Evolutionary conservation across 495 filamentous ascomycete genomes (phyloP), one percentile per base, ranked within the genome.

Genomic region (Cladorrhinum samala): DNA sequence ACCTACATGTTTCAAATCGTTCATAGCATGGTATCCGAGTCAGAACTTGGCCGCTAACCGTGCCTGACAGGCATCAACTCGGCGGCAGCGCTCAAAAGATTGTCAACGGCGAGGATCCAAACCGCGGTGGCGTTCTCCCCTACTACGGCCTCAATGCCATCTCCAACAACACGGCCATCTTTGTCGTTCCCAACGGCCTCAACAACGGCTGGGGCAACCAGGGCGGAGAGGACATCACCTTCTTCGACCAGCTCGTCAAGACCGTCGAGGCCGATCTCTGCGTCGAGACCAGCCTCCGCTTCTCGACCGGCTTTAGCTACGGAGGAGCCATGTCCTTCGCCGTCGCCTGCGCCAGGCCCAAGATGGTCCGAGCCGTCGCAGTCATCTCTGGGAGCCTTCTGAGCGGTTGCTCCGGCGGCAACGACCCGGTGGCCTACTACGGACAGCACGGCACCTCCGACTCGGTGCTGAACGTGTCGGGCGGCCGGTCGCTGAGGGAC

Each of bases 271-370:
- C 51, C 37, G 72, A 70, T 19, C 68, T 77, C 38, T 79, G 76
- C 57, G 57, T 78, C 6, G 69, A 79, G 49, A 52, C 64, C 37
- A 67, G 55, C 38, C 64, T 69, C n/a, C 62, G 70, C 50, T 79
- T 74, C 66, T 67, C 73, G 1, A 74, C 68, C 3, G 76, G 76
- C 11, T 79, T 75, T 62, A 72, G 68, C 58, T 79, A 72, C 60
- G 76, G 76, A 23, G 75, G 65, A n/a, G 69, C 66, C 27, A 77
- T 77, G 75, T 73, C 70, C 13, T 77, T 67, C 48, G 56, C 68
- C 3, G 48, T 78, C 13, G 75, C 76, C 7, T 79, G 76, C 43
- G 58, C 72, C 0, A 66, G 66, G 1, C 60, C 68, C 1, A 65
- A 69, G 27, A 59, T 59, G 27, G 67, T 77, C 54, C 71, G 69